phyloP scores from a whole-genome alignment of 371 early-diverging fungal species.

The Smittium mucronatum region DNA sequence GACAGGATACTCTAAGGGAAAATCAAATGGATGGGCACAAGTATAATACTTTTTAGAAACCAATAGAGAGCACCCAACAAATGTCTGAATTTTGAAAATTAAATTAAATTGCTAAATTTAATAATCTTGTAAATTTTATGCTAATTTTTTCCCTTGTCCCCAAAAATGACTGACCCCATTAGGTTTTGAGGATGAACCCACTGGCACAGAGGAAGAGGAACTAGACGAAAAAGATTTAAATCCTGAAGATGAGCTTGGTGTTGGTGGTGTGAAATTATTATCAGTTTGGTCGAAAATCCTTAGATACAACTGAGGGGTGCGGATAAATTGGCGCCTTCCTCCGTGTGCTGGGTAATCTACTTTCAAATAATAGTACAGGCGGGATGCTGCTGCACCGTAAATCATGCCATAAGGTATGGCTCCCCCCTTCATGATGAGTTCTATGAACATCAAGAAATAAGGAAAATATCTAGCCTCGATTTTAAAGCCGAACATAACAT shows the following conservation, averaged over 20 bases:
- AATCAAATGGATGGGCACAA: too few species aligned
- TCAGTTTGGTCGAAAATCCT: conserved; percentile 18
- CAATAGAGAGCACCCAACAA: too few species aligned
- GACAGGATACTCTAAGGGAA: too few species aligned
- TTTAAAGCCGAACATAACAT: conserved; percentile 68
- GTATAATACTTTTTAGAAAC: too few species aligned
- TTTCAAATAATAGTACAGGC: conserved; percentile 27
- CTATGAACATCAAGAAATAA: conserved; percentile 17
- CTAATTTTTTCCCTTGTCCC: conserved; percentile 9
- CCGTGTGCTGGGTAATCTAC: conserved; percentile 28
- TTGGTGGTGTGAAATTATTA: neutral
- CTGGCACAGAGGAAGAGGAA: neutral
- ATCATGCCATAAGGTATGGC: conserved; percentile 17
- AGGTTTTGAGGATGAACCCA: neutral
- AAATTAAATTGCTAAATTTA: too few species aligned
- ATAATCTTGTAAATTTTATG: too few species aligned
- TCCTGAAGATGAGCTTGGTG: neutral
- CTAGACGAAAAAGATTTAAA: neutral
- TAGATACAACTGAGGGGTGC: conserved; percentile 29
- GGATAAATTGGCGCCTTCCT: conserved; percentile 23
- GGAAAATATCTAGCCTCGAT: conserved; percentile 52
- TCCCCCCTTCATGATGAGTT: conserved; percentile 14
- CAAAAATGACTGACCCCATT: neutral
- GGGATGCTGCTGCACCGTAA: conserved; percentile 23
- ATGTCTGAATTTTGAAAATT: too few species aligned